Evolutionary conservation across 2,329 filamentous ascomycete genomes (phyloP).

Genomic region (Penicillium sumatraense): DNA sequence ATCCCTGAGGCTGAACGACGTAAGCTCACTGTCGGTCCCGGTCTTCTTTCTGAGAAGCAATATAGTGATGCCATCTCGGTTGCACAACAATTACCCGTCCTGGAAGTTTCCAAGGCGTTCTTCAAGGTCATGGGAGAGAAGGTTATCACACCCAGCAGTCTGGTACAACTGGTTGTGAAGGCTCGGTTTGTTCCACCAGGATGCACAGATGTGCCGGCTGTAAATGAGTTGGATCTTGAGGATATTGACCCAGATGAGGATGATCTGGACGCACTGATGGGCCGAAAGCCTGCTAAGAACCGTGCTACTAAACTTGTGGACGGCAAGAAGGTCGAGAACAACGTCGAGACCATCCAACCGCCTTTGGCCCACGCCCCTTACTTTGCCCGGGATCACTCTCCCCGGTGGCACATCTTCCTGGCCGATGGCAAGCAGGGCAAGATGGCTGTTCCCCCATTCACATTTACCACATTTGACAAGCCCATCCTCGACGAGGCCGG

Average conservation of each 20-base stretch:
- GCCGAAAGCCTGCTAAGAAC: slow-evolving; percentile 68
- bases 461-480: slow-evolving; percentile 91
- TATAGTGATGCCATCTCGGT: slow-evolving; percentile 77
- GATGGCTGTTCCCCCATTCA: slow-evolving; percentile 94
- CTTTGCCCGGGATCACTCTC: slow-evolving; percentile 85
- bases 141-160: slow-evolving; percentile 85
- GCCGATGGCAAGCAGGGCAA: slow-evolving; percentile 93
- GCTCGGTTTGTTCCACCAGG: slow-evolving; percentile 91
- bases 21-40: slow-evolving; percentile 69
- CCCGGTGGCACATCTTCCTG: slow-evolving; percentile 92
- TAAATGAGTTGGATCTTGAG: slow-evolving; percentile 80
- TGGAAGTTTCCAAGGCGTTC: slow-evolving; percentile 89
- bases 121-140: slow-evolving; percentile 98
- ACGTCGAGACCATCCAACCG: slow-evolving; percentile 70
- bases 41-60: slow-evolving; percentile 73
- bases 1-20: slow-evolving; percentile 76
- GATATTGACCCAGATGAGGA: slow-evolving; percentile 93
- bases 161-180: slow-evolving; percentile 95
- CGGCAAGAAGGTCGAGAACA: slow-evolving; percentile 58
- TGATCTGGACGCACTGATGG: slow-evolving; percentile 82
- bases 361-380: slow-evolving; percentile 90
- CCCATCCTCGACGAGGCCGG: slow-evolving; percentile 79
- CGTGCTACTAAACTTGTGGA: slow-evolving; percentile 64
- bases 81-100: slow-evolving; percentile 79
- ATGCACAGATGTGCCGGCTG: slow-evolving; percentile 70